phyloP scores from a whole-genome alignment of 305 asterid species.

The Fraxinus sp. region DNA sequence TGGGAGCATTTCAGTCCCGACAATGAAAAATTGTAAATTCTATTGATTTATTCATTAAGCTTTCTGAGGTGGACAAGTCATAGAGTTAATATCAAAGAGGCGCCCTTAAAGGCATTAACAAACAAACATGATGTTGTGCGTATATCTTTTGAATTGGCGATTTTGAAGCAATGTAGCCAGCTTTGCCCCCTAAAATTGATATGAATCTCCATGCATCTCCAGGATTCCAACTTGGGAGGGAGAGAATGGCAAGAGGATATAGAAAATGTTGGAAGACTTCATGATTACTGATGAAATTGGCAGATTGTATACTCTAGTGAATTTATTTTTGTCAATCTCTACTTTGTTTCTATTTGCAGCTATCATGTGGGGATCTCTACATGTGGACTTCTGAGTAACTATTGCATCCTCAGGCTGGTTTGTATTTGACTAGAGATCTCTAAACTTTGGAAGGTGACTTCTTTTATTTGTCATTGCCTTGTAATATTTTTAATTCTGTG shows the following conservation, averaged over 20 bases:
- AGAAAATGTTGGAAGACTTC: background rate
- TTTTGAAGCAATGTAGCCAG: constrained; percentile 9
- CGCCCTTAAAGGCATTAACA: constrained; percentile 1
- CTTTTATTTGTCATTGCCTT: background rate
- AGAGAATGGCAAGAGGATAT: constrained; percentile 8
- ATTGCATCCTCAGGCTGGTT: background rate
- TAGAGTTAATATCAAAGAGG: background rate
- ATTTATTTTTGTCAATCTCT: background rate
- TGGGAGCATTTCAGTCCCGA: background rate
- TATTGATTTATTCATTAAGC: background rate
- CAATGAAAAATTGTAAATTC: background rate
- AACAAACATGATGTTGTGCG: background rate
- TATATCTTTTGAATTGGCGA: constrained; percentile 1
- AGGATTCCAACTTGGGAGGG: constrained; percentile 2
- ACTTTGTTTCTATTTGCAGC: background rate
- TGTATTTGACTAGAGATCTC: background rate
- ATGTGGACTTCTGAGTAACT: background rate
- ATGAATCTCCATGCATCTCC: background rate
- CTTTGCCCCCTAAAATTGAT: background rate
- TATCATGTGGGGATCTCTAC: constrained; percentile 1
- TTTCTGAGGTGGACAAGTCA: background rate
- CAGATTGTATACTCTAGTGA: background rate
- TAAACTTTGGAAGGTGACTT: background rate
- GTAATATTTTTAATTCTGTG: background rate
- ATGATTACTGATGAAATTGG: background rate